Conservation (phyloP, 768 basidiomycete species). For the Cantharellus anzutake region DNA sequence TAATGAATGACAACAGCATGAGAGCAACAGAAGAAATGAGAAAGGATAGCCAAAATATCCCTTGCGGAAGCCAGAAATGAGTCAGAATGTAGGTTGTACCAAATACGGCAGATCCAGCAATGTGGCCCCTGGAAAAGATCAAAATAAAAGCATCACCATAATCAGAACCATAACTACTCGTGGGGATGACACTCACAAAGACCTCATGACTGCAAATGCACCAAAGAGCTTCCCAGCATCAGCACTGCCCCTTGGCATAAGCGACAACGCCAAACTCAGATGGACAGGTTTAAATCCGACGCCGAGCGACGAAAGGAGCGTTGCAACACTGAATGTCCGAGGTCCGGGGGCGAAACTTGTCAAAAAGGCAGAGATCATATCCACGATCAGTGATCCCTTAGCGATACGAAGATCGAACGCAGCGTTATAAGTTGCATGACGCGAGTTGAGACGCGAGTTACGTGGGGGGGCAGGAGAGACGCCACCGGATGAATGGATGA, state of each 20-base stretch:
- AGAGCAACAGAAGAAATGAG: neutral
- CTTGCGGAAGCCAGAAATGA: neutral
- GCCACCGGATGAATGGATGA: neutral
- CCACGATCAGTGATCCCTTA: conserved; percentile 1
- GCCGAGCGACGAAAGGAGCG: neutral
- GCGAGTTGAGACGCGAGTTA: neutral
- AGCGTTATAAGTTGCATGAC: neutral
- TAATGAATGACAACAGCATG: too few species aligned
- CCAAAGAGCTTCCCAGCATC: conserved; percentile 8
- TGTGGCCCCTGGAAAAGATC: neutral
- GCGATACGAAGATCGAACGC: conserved; percentile 5
- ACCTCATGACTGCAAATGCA: conserved; percentile 3
- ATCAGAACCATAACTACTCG: neutral
- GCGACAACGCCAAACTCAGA: conserved; percentile 2
- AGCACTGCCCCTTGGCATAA: conserved; percentile 4
- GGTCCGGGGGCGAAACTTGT: neutral
- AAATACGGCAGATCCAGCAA: conserved; percentile 1
- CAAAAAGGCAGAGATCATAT: neutral
- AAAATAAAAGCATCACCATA: neutral
- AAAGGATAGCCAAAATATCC: neutral
- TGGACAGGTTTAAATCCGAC: conserved; percentile 2
- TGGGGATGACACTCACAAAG: neutral
- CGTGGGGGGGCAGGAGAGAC: neutral
- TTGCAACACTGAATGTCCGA: neutral
- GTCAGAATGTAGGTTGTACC: conserved; percentile 5